phyloP scores from a whole-genome alignment of 176 grass and related monocot genomes.

The Triticum dicoccoides region DNA sequence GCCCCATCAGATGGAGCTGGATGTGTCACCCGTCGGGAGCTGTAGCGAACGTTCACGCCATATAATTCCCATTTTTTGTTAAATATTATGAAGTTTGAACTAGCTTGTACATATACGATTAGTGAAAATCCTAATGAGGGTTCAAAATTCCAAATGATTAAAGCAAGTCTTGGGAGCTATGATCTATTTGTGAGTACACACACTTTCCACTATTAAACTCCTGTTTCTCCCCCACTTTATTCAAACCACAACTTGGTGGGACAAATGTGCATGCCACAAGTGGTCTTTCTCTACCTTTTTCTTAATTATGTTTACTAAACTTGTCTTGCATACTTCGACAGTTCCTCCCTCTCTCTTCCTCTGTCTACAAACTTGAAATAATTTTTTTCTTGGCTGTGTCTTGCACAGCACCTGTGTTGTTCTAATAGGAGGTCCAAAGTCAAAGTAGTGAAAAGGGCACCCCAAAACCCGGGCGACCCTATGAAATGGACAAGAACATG shows the following conservation, averaged over 20 bases:
- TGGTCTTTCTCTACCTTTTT: slow-evolving; percentile 61
- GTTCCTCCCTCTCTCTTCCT: not conserved
- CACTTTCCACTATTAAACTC: slow-evolving; percentile 28
- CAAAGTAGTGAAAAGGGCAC: slow-evolving; percentile 70
- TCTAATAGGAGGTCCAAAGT: slow-evolving; percentile 52
- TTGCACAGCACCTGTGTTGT: slow-evolving; percentile 36
- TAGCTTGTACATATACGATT: not conserved
- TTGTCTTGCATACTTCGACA: slow-evolving; percentile 22
- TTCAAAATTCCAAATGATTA: slow-evolving; percentile 42
- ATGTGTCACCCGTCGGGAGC: not conserved
- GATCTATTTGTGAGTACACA: slow-evolving; percentile 4
- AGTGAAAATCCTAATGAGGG: not conserved
- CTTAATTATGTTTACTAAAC: slow-evolving; percentile 25
- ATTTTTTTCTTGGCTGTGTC: not conserved
- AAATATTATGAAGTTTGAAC: not conserved
- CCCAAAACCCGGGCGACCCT: slow-evolving; percentile 71
- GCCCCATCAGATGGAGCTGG: not conserved
- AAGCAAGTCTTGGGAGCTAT: slow-evolving; percentile 15
- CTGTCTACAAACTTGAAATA: not conserved
- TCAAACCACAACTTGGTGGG: slow-evolving; percentile 38
- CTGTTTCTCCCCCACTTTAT: slow-evolving; percentile 17
- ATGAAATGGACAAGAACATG: slow-evolving; percentile 72
- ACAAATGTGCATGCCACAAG: slow-evolving; percentile 47
- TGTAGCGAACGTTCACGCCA: not conserved
- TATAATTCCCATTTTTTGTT: not conserved